phyloP scores from a whole-genome alignment of 495 filamentous ascomycete species.

The Hypoxylon cercidicola region DNA sequence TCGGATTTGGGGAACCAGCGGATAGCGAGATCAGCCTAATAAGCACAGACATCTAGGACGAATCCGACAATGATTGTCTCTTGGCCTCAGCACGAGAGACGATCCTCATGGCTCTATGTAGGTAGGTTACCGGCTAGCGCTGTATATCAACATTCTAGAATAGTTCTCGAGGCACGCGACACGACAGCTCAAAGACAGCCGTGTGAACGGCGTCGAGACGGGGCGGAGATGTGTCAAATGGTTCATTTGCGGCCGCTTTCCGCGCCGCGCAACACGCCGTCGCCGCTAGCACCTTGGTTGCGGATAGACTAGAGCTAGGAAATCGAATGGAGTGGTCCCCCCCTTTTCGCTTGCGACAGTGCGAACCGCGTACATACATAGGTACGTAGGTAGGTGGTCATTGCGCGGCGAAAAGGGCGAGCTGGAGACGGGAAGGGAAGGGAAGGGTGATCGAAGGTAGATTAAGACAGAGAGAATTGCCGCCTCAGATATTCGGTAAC shows the following conservation, averaged over 20 bases:
- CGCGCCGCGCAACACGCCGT: conserved; percentile 11
- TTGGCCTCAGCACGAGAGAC: background rate
- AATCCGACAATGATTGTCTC: conserved; percentile 11
- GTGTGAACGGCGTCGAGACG: conserved; percentile 17
- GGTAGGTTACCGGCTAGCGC: background rate
- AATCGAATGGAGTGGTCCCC: background rate
- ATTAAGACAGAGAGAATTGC: too few relatives aligned
- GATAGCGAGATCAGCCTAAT: conserved; percentile 3
- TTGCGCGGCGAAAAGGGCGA: too few relatives aligned
- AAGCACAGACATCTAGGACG: background rate
- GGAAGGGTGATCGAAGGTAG: too few relatives aligned
- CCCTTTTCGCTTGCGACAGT: conserved; percentile 5
- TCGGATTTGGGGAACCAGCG: background rate
- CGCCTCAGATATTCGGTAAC: too few relatives aligned
- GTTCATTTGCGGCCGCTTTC: conserved; percentile 8
- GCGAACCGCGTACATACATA: too few relatives aligned
- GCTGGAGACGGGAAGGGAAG: too few relatives aligned
- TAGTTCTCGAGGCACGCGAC: conserved; percentile 6
- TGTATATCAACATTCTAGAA: conserved; percentile 17
- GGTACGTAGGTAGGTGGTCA: too few relatives aligned
- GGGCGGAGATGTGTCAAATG: background rate
- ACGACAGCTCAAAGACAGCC: conserved; percentile 22
- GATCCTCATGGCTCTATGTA: conserved; percentile 1
- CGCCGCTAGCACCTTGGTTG: conserved; percentile 7
- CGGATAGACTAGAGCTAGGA: background rate